These are phyloP conservation scores for Penicillium bialowiezense DNA, from an alignment of 495 filamentous ascomycete species.

Conservation along the genomic window DNA sequence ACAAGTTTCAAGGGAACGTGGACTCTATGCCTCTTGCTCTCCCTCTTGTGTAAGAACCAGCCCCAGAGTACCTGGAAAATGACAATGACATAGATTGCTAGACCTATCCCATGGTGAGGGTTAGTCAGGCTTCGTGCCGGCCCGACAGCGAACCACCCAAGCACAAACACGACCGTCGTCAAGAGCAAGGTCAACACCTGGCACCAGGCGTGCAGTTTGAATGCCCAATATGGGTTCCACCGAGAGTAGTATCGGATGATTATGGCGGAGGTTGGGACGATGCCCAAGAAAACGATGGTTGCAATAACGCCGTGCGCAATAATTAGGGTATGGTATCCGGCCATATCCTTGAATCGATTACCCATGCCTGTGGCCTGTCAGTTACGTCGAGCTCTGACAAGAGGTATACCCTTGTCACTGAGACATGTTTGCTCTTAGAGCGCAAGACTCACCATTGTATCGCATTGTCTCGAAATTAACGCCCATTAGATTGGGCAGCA, in stretches of 20 bases:
- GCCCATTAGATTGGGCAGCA: conserved; percentile 81
- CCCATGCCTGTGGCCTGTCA: conserved; percentile 69
- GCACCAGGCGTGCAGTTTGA: conserved; percentile 80
- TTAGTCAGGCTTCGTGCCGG: conserved; percentile 76
- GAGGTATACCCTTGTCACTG: not conserved
- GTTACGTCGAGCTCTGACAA: not conserved
- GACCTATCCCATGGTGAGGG: conserved; percentile 91
- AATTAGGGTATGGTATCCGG: conserved; percentile 76
- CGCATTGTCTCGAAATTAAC: conserved; percentile 91
- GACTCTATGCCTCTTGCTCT: conserved; percentile 55
- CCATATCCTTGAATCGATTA: conserved; percentile 74
- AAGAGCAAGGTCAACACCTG: conserved; percentile 65
- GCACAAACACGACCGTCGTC: conserved; percentile 27
- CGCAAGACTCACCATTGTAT: conserved; percentile 73
- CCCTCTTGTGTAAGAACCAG: conserved; percentile 60
- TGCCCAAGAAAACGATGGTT: conserved; percentile 79
- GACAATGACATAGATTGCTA: conserved; percentile 83
- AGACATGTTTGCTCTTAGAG: not conserved
- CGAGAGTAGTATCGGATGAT: conserved; percentile 70
- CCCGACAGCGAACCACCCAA: conserved; percentile 31
- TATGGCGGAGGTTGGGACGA: conserved; percentile 77
- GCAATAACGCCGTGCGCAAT: conserved; percentile 81
- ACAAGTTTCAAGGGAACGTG: conserved; percentile 68
- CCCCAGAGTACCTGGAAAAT: conserved; percentile 79
- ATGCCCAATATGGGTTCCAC: conserved; percentile 59